A percentile compares a stretch with the other conserved stretches of the same genome.
phyloP scores from a whole-genome alignment of 148 eudicot genomes.

The Chenopodium suecicum region DNA sequence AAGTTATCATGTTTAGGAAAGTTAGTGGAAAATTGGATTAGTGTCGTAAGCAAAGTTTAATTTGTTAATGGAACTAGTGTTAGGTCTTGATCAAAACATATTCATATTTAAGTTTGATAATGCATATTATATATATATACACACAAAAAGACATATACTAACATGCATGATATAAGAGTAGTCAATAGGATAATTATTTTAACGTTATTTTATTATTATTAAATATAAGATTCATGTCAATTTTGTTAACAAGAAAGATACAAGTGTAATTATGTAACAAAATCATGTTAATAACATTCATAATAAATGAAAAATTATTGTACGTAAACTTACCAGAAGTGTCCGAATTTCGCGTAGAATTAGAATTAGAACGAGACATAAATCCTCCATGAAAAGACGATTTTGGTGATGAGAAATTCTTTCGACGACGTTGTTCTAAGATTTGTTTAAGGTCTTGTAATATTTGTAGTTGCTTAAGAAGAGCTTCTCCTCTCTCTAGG shows the following conservation, averaged over 20 bases:
- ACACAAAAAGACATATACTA: no score
- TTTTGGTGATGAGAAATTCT: conserved; percentile 21
- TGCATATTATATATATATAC: neutral
- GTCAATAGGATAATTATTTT: no score
- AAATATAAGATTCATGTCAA: no score
- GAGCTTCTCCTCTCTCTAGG: conserved; percentile 59
- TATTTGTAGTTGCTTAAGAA: conserved; percentile 63
- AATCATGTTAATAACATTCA: no score
- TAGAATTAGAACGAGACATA: conserved; percentile 43
- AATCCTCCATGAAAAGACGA: conserved; percentile 34
- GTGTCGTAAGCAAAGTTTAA: neutral
- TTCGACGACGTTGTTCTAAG: conserved; percentile 46
- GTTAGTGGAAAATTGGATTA: neutral
- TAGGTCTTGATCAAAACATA: no score
- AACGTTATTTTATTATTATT: no score
- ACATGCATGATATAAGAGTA: neutral
- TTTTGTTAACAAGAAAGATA: no score
- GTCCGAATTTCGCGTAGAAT: conserved; percentile 50
- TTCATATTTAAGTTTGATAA: neutral
- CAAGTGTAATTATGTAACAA: no score
- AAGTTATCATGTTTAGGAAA: neutral
- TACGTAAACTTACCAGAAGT: conserved; percentile 41
- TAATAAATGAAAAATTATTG: no score
- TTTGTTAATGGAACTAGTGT: neutral
- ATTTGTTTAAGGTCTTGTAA: conserved; percentile 59